Evolutionary conservation across 306 rosid genomes (phyloP).

Genomic region (Myrica gale): DNA sequence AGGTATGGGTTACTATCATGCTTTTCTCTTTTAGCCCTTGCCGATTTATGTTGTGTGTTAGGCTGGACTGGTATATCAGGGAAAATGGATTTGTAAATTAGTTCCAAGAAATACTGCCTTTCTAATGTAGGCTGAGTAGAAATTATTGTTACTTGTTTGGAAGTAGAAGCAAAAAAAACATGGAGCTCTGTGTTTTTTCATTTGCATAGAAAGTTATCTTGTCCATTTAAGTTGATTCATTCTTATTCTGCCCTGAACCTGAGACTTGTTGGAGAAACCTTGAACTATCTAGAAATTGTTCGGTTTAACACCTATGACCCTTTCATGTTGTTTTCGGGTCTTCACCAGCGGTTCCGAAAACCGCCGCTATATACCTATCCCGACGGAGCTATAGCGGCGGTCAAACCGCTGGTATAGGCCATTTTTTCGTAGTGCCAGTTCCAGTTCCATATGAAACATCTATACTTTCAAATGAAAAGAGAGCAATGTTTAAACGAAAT

Average conservation of each 20-base stretch:
- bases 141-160: neutral
- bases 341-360: no score
- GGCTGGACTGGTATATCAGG: neutral
- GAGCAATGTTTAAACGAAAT: no score
- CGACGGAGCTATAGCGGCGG: no score
- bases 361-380: no score
- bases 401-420: no score
- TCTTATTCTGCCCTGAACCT: neutral
- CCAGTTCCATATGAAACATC: no score
- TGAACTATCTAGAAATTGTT: neutral
- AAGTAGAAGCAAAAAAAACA: conserved; percentile 1
- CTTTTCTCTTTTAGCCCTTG: conserved; percentile 6
- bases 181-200: neutral
- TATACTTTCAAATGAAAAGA: no score
- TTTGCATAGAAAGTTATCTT: no score
- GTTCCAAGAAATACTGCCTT: conserved; percentile 11
- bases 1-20: conserved; percentile 48
- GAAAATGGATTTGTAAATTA: neutral
- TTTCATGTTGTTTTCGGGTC: no score
- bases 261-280: neutral
- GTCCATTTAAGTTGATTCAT: neutral
- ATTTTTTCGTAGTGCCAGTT: no score
- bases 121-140: neutral
- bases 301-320: neutral
- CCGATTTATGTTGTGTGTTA: conserved; percentile 11